phyloP scores from a whole-genome alignment of 140 eudicot species.

The Cichorium intybus region DNA sequence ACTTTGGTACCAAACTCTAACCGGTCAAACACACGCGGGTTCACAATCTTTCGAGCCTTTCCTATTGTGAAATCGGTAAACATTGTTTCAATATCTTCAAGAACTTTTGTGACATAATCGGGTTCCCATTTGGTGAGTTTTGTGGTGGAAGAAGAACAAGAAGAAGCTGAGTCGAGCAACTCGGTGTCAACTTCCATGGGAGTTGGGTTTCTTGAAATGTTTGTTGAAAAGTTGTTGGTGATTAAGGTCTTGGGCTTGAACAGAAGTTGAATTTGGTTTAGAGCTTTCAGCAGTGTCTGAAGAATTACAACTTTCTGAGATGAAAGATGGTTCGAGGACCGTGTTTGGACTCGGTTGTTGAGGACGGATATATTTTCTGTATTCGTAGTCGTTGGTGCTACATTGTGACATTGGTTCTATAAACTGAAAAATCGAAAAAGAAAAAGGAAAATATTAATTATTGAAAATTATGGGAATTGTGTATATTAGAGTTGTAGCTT shows the following conservation, averaged over 20 bases:
- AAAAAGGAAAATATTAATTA: background rate
- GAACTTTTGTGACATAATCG: conserved; percentile 50
- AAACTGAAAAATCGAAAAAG: conserved; percentile 19
- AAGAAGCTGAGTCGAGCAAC: conserved; percentile 74
- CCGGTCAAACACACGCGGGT: conserved; percentile 60
- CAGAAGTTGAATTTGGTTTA: conserved; percentile 51
- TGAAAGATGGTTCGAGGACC: conserved; percentile 63
- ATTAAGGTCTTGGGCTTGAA: conserved; percentile 52
- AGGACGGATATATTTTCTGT: conserved; percentile 29
- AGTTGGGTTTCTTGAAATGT: conserved; percentile 25
- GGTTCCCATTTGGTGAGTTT: conserved; percentile 50
- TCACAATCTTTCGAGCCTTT: conserved; percentile 44
- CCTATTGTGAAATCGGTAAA: conserved; percentile 63
- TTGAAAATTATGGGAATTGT: background rate
- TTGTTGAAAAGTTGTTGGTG: conserved; percentile 13
- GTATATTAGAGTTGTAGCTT: background rate
- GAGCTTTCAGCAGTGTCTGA: conserved; percentile 52
- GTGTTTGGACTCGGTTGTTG: conserved; percentile 68
- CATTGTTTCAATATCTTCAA: conserved; percentile 52
- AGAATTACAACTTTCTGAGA: conserved; percentile 69
- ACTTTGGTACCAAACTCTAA: conserved; percentile 45
- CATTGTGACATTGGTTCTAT: conserved; percentile 23
- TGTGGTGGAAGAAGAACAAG: conserved; percentile 71
- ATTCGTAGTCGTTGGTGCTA: conserved; percentile 28
- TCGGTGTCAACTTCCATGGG: conserved; percentile 55